phyloP scores from a whole-genome alignment of 345 rosid genomes.

The Eucalyptus guilfoylei region DNA sequence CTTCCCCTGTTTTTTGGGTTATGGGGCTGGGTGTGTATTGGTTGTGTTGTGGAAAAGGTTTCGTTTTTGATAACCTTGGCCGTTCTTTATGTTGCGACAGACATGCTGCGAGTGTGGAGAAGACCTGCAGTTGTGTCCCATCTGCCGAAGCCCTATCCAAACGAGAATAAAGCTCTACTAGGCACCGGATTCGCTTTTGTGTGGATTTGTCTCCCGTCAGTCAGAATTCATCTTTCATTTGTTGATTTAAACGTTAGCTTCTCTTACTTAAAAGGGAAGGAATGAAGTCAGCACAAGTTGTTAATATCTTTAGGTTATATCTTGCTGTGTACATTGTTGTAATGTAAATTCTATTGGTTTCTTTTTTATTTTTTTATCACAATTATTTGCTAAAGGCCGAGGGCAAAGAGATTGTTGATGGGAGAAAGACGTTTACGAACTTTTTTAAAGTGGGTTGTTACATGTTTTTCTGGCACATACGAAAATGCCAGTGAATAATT shows the following conservation, averaged over 20 bases:
- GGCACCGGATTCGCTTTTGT: not conserved
- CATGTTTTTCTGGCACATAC: not conserved
- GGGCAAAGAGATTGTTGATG: not conserved
- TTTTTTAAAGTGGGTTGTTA: not conserved
- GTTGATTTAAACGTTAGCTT: not conserved
- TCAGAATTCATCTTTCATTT: not conserved
- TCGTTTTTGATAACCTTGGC: not conserved
- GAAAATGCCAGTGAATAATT: not conserved
- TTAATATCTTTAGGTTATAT: not conserved
- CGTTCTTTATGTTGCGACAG: not conserved
- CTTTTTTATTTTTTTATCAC: not conserved
- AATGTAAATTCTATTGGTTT: not conserved
- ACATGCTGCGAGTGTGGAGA: slow-evolving; percentile 9
- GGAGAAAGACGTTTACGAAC: not conserved
- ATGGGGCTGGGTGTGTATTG: not conserved
- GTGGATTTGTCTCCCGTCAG: not conserved
- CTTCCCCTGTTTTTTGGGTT: not conserved
- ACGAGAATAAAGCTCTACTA: slow-evolving; percentile 14
- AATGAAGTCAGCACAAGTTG: not conserved
- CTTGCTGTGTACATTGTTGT: not conserved
- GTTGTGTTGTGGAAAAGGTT: not conserved
- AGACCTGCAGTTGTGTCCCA: slow-evolving; percentile 3
- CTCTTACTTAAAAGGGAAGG: not conserved
- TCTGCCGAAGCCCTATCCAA: slow-evolving; percentile 5
- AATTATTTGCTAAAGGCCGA: not conserved